Conservation (phyloP, 1,139 yeast species). For the Spencermartinsiella ligniputridi region DNA sequence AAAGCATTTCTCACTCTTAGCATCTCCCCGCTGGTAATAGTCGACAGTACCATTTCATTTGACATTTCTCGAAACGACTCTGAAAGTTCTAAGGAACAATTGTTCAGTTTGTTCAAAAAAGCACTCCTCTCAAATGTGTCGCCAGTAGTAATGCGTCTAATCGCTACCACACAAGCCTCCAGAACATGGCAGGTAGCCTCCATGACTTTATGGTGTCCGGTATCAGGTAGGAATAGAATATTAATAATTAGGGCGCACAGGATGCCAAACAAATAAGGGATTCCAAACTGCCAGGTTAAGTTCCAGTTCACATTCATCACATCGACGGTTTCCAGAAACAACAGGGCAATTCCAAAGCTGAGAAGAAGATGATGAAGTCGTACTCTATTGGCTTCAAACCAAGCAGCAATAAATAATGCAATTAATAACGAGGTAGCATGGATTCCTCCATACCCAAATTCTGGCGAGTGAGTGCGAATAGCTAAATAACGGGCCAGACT, state of each 20-base stretch:
- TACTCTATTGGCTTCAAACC: constrained; percentile 41
- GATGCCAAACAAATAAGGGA: constrained; percentile 44
- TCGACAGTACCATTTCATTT: constrained; percentile 39
- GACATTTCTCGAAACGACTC: constrained; percentile 42
- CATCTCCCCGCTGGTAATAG: constrained; percentile 33
- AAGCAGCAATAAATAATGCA: constrained; percentile 37
- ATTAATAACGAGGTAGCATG: constrained; percentile 41
- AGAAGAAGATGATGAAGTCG: constrained; percentile 39
- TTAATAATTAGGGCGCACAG: constrained; percentile 38
- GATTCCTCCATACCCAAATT: constrained; percentile 46
- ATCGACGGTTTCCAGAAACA: constrained; percentile 31
- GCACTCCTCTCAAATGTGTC: constrained; percentile 12
- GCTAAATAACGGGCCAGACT: constrained; percentile 42
- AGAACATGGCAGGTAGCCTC: constrained; percentile 17
- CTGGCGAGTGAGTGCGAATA: constrained; percentile 37
- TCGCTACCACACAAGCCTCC: constrained; percentile 15
- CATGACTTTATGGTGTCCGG: constrained; percentile 33
- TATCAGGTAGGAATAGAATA: constrained; percentile 37
- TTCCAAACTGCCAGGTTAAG: constrained; percentile 40
- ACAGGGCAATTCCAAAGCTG: constrained; percentile 38
- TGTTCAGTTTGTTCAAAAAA: constrained; percentile 30
- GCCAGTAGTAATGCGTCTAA: constrained; percentile 17
- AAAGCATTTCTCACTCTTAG: constrained; percentile 39
- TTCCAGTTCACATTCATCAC: constrained; percentile 31
- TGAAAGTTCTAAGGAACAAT: constrained; percentile 34